phyloP scores from a whole-genome alignment of 140 eudicot species.

The Oenanthe javanica region DNA sequence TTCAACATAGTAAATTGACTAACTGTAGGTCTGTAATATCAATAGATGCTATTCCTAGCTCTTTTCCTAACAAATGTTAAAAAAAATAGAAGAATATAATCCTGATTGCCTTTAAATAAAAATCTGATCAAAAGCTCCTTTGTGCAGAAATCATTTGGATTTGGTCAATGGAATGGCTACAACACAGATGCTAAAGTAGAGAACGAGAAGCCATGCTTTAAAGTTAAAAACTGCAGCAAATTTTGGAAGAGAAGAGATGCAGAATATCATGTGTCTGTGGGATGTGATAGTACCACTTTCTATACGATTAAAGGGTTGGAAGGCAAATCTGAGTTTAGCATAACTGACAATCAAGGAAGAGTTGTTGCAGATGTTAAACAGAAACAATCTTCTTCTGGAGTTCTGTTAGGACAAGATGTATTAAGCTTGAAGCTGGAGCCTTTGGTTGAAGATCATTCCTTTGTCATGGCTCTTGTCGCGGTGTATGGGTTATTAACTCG shows the following conservation, averaged over 20 bases:
- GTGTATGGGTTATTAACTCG: slow-evolving; percentile 47
- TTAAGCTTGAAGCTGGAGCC: slow-evolving; percentile 52
- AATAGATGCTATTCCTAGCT: too few relatives aligned
- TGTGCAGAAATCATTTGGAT: slow-evolving; percentile 35
- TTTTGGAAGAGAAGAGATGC: slow-evolving; percentile 26
- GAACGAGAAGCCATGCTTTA: slow-evolving; percentile 40
- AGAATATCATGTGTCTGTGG: slow-evolving; percentile 30
- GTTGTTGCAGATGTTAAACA: slow-evolving; percentile 37
- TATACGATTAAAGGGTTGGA: slow-evolving; percentile 34
- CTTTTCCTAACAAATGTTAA: too few relatives aligned
- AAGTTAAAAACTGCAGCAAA: slow-evolving; percentile 30
- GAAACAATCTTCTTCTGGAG: slow-evolving; percentile 53
- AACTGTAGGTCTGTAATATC: too few relatives aligned
- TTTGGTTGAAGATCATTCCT: slow-evolving; percentile 45
- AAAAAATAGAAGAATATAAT: not conserved
- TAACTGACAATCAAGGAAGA: slow-evolving; percentile 31
- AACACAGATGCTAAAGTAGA: slow-evolving; percentile 16
- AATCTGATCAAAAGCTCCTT: not conserved
- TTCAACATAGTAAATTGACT: too few relatives aligned
- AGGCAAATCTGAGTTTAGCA: slow-evolving; percentile 34
- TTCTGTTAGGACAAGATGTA: slow-evolving; percentile 63
- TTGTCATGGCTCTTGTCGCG: slow-evolving; percentile 64
- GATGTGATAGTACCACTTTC: slow-evolving; percentile 14
- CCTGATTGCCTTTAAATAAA: too few relatives aligned
- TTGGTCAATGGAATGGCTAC: slow-evolving; percentile 53